Percentiles rank a stretch among this genome's conserved stretches.
These are phyloP conservation scores for Aspergillus awamori DNA, from an alignment of 2,329 filamentous ascomycete genomes.

Conservation along the genomic window DNA sequence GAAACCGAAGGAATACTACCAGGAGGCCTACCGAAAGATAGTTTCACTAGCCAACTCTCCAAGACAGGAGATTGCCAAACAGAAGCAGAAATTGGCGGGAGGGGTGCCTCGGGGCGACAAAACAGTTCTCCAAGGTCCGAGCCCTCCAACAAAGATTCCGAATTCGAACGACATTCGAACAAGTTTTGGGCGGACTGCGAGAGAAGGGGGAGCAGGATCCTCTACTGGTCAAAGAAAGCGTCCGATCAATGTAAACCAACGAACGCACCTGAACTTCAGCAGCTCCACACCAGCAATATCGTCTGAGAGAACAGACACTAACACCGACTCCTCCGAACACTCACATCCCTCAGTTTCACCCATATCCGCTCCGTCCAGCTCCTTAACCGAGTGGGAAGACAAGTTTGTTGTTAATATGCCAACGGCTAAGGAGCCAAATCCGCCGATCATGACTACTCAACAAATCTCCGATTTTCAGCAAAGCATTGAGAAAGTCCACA, in stretches of 20 bases:
- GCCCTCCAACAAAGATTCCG: constrained; percentile 42
- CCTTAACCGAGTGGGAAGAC: constrained; percentile 42
- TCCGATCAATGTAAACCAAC: constrained; percentile 40
- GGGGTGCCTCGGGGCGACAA: constrained; percentile 12
- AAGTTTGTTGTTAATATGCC: constrained; percentile 50
- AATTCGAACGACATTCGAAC: constrained; percentile 35
- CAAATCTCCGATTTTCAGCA: constrained; percentile 45
- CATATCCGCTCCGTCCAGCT: constrained; percentile 34
- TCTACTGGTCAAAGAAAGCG: constrained; percentile 30
- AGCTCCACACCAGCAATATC: constrained; percentile 27
- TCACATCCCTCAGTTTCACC: constrained; percentile 36
- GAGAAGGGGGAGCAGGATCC: constrained; percentile 15
- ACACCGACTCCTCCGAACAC: constrained; percentile 29
- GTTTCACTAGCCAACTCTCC: constrained; percentile 27
- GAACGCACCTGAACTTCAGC: constrained; percentile 34
- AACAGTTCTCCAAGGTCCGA: constrained; percentile 29
- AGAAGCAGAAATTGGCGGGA: constrained; percentile 23
- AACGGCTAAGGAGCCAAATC: constrained; percentile 46
- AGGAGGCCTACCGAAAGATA: constrained; percentile 27
- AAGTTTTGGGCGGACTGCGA: constrained; percentile 24
- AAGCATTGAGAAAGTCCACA: constrained; percentile 38
- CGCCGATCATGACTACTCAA: constrained; percentile 42
- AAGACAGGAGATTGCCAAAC: constrained; percentile 22
- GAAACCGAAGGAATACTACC: constrained; percentile 23
- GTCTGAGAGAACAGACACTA: constrained; percentile 23